Evolutionary conservation across 345 rosid genomes (phyloP).

Genomic region (Physaria fendleri): DNA sequence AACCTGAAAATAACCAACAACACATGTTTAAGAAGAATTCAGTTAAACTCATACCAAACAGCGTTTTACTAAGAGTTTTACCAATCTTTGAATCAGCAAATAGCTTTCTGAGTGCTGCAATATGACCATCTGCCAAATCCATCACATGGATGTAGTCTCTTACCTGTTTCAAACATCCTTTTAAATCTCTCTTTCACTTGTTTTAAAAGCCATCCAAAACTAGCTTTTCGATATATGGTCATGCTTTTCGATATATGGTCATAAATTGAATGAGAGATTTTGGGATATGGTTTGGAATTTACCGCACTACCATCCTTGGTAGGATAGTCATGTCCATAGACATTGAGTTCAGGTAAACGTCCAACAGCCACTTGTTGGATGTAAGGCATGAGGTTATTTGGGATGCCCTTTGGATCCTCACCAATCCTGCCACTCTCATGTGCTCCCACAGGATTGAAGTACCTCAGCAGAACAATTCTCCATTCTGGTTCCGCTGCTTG

Average conservation of each 20-base stretch:
- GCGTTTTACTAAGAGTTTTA: constrained; percentile 4
- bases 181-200: no score
- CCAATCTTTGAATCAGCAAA: constrained; percentile 52
- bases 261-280: not conserved
- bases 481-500: constrained; percentile 83
- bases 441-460: constrained; percentile 94
- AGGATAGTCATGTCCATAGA: constrained; percentile 83
- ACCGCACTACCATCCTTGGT: constrained; percentile 89
- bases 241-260: not conserved
- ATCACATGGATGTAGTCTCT: constrained; percentile 92
- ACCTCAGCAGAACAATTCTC: constrained; percentile 75
- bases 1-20: constrained; percentile 44
- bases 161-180: constrained; percentile 56
- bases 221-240: not conserved
- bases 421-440: constrained; percentile 90
- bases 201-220: not conserved
- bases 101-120: constrained; percentile 77
- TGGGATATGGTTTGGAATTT: constrained; percentile 16
- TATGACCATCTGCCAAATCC: constrained; percentile 95
- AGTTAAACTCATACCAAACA: not conserved
- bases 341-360: constrained; percentile 74
- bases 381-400: constrained; percentile 92
- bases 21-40: not conserved
- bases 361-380: constrained; percentile 95
- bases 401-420: constrained; percentile 92